Evolutionary conservation across 805 yeast genomes (phyloP), one percentile per base, ranked within the genome.

Genomic region (Schwanniomyces vanrijiae): DNA sequence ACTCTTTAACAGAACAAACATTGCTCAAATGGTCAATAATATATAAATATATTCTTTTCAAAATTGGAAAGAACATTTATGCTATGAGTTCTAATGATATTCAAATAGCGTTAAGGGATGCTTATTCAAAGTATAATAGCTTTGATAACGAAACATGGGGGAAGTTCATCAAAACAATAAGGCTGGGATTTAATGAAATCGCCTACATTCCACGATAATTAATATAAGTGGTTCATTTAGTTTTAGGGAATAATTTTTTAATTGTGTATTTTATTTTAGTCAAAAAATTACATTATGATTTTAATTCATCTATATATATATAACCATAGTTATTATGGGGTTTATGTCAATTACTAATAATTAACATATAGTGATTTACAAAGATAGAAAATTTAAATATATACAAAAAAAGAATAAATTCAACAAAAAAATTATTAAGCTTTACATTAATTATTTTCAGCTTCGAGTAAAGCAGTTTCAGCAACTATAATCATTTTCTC

Each of bases 401-500:
- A 26, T 40, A 40, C 37, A 40, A 28, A 40, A 40, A 39, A 34
- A 34, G 10, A 16, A 18, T 9, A 40, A 19, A 40, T 16, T 9
- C 9, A 9, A 34, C 6, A 34, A 34, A 19, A 19, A 34, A 34
- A 9, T 18, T 5, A 22, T 34, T 16, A 34, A 7, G 3, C 22
- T 11, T 11, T 7, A 4, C 8, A 16, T 34, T 18, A 47, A 20
- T 38, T 42, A 43, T 60, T 65, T 14, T 68, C 74, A 9, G 74
- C 74, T 43, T 71, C 76, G 24, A 63, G 59, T 43, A 72, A 60
- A 14, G 77, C 77, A 25, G 76, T 70, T 51, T 80, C 83, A 29
- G 83, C 79, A 44, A 81, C 76, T 9, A 77, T 75, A 50, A 80
- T 77, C 71, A 84, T 75, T 62, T 86, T 85, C 62, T 88, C 95